A percentile compares a stretch with the other conserved stretches of the same genome.
phyloP scores from a whole-genome alignment of 106 monocot genomes.

The Ottelia alismoides region DNA sequence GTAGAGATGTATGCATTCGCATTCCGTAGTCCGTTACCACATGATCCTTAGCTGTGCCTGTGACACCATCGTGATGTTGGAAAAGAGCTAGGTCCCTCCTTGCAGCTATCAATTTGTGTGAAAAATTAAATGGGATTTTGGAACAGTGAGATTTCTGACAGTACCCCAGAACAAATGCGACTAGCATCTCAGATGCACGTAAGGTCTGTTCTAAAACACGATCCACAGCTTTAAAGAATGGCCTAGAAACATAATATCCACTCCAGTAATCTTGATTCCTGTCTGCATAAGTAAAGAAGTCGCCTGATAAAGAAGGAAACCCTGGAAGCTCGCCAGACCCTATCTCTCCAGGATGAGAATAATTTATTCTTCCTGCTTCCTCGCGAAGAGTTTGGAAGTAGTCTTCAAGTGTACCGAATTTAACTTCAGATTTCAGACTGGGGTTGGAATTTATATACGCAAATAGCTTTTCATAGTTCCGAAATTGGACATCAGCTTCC shows the following conservation, averaged over 20 bases:
- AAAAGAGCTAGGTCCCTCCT: conserved; percentile 94
- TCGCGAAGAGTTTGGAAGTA: conserved; percentile 79
- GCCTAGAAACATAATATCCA: conserved; percentile 98
- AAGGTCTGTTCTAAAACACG: conserved; percentile 88
- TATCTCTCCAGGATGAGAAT: conserved; percentile 58
- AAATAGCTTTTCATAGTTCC: conserved; percentile 87
- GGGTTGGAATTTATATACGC: conserved; percentile 77
- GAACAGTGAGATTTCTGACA: conserved; percentile 69
- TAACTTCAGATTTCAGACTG: conserved; percentile 64
- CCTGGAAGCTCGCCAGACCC: conserved; percentile 74
- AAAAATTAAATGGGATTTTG: conserved; percentile 63
- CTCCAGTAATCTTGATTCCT: conserved; percentile 95
- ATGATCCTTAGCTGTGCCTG: conserved; percentile 94
- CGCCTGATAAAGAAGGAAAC: conserved; percentile 93
- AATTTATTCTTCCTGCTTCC: conserved; percentile 79
- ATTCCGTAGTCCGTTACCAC: conserved; percentile 85
- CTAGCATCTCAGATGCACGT: conserved; percentile 82
- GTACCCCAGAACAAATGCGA: conserved; percentile 65
- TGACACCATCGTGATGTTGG: conserved; percentile 97
- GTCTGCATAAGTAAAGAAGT: conserved; percentile 98
- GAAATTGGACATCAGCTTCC: conserved; percentile 89
- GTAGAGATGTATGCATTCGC: conserved; percentile 79
- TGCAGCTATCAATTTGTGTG: conserved; percentile 87
- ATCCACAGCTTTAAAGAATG: conserved; percentile 96
- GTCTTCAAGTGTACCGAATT: conserved; percentile 95